phyloP scores from a whole-genome alignment of 2,329 filamentous ascomycete genomes.

The Pseudogymnoascus sp. region DNA sequence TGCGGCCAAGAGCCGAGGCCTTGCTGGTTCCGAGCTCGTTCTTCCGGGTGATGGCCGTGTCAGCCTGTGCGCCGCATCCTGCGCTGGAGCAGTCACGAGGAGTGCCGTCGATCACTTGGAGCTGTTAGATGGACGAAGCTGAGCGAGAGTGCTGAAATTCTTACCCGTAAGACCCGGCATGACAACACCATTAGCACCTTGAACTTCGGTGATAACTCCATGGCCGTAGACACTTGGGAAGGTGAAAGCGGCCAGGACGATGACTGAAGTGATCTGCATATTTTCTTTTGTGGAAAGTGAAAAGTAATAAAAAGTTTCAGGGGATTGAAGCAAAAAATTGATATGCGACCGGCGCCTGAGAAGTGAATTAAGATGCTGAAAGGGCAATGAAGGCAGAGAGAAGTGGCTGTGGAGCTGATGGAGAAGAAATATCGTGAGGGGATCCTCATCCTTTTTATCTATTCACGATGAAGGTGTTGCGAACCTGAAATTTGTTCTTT shows the following conservation, averaged over 20 bases:
- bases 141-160: slow-evolving; percentile 12
- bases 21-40: slow-evolving; percentile 47
- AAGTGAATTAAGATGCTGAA: not conserved
- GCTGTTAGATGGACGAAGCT: slow-evolving; percentile 17
- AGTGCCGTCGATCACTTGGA: slow-evolving; percentile 52
- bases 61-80: slow-evolving; percentile 56
- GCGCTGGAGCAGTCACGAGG: slow-evolving; percentile 59
- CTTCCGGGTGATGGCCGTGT: slow-evolving; percentile 62
- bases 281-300: slow-evolving; percentile 25
- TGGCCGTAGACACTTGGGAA: slow-evolving; percentile 45
- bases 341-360: slow-evolving; percentile 11
- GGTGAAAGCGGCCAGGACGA: slow-evolving; percentile 39
- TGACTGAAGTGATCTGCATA: slow-evolving; percentile 41
- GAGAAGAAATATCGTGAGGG: not conserved
- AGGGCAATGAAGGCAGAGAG: not conserved
- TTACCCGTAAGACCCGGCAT: slow-evolving; percentile 53
- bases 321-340: not conserved
- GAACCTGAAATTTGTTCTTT: not conserved
- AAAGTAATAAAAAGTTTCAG: slow-evolving; percentile 1
- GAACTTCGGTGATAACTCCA: slow-evolving; percentile 48
- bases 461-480: not conserved
- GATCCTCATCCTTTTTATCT: not conserved
- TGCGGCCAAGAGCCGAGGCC: slow-evolving; percentile 56
- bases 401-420: not conserved
- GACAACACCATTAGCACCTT: slow-evolving; percentile 53